These are phyloP conservation scores for Seiridium unicorne DNA, from an alignment of 2,329 filamentous ascomycete species.

Conservation along the genomic window DNA sequence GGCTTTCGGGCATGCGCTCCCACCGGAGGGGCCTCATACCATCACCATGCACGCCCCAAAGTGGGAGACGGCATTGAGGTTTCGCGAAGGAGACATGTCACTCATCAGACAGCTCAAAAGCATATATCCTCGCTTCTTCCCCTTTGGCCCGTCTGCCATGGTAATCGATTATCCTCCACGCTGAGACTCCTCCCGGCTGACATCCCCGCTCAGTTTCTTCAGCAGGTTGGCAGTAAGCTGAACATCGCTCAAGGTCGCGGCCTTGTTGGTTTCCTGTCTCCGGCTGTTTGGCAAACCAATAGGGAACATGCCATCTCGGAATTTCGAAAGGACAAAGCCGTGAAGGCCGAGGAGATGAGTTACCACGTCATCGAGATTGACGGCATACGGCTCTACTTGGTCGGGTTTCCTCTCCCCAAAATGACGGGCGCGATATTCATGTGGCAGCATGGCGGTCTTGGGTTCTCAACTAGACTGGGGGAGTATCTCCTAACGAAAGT, in stretches of 20 bases:
- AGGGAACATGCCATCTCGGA: slow-evolving; percentile 30
- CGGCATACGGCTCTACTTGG: slow-evolving; percentile 40
- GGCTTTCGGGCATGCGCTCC: slow-evolving; percentile 40
- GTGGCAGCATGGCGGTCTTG: slow-evolving; percentile 46
- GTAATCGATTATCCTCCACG: slow-evolving; percentile 21
- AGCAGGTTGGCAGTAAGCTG: slow-evolving; percentile 31
- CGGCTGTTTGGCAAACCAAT: slow-evolving; percentile 22
- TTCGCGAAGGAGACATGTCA: slow-evolving; percentile 39
- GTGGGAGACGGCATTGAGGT: slow-evolving; percentile 36
- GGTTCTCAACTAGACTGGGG: slow-evolving; percentile 43
- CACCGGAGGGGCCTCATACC: slow-evolving; percentile 44
- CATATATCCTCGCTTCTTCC: slow-evolving; percentile 46
- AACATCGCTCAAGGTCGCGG: slow-evolving; percentile 21
- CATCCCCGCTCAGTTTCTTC: slow-evolving; percentile 30
- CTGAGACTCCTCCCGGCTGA: background rate
- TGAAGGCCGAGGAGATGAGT: slow-evolving; percentile 31
- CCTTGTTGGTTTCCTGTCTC: slow-evolving; percentile 26
- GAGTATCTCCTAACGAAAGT: slow-evolving; percentile 39
- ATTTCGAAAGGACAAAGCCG: slow-evolving; percentile 31
- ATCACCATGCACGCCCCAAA: slow-evolving; percentile 44
- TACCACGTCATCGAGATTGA: slow-evolving; percentile 40
- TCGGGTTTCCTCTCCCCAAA: slow-evolving; percentile 36
- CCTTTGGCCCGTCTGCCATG: slow-evolving; percentile 32
- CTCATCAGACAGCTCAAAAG: slow-evolving; percentile 34
- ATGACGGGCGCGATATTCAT: slow-evolving; percentile 35